Conservation (phyloP, 1,284 basidiomycete species). For the Abortiporus biennis region DNA sequence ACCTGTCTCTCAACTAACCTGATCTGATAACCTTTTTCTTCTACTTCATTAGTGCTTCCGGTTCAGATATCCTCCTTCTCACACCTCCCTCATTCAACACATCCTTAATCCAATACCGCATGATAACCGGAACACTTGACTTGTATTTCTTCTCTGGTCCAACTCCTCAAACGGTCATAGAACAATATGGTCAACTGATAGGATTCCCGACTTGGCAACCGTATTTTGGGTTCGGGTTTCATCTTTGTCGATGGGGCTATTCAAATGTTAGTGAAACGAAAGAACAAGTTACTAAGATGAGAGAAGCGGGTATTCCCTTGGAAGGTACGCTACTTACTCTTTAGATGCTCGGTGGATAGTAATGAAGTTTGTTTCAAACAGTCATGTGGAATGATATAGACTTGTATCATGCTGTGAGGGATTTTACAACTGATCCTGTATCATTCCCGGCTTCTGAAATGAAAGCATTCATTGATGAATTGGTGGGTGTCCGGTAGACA, state of each 20-base stretch:
- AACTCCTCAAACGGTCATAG: conserved; percentile 52
- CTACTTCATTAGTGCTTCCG: conserved; percentile 37
- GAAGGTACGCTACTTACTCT: conserved; percentile 37
- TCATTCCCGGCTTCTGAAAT: conserved; percentile 57
- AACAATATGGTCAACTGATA: conserved; percentile 59
- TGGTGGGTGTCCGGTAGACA: too few species aligned
- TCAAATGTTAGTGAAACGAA: conserved; percentile 27
- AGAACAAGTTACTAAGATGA: conserved; percentile 52
- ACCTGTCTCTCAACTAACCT: conserved; percentile 29
- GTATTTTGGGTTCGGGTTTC: conserved; percentile 66
- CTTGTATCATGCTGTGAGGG: conserved; percentile 57
- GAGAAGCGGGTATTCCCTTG: conserved; percentile 55
- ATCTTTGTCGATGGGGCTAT: conserved; percentile 52
- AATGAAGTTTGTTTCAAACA: conserved; percentile 58
- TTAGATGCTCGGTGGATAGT: conserved; percentile 40
- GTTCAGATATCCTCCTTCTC: conserved; percentile 57
- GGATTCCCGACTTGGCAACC: conserved; percentile 66
- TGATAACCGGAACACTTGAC: conserved; percentile 54
- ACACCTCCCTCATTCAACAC: conserved; percentile 42
- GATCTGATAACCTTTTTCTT: background rate
- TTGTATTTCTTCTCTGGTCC: conserved; percentile 65
- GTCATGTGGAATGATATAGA: conserved; percentile 80
- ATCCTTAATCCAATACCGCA: conserved; percentile 59
- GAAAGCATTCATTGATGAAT: conserved; percentile 50
- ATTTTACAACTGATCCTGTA: conserved; percentile 66